Conservation (phyloP, 2,329 filamentous ascomycete genomes). For the Aspergillus latus region DNA sequence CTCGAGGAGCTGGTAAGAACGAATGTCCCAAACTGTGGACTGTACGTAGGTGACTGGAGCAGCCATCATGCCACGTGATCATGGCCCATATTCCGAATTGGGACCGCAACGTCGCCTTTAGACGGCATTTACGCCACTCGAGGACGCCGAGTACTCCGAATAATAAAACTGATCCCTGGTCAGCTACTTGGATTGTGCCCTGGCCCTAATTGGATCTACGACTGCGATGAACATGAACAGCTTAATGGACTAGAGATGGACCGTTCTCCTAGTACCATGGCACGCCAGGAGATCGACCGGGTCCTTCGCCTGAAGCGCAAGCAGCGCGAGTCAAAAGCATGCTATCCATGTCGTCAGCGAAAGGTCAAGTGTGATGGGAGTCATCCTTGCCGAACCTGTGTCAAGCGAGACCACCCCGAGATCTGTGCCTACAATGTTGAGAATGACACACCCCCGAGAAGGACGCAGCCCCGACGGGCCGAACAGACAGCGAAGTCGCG, state of each 20-base stretch:
- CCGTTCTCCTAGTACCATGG: slow-evolving; percentile 2
- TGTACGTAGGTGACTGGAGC: neutral
- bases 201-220: neutral
- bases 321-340: slow-evolving; percentile 32
- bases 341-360: slow-evolving; percentile 37
- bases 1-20: neutral
- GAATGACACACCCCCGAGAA: neutral
- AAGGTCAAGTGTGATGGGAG: slow-evolving; percentile 37
- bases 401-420: slow-evolving; percentile 29
- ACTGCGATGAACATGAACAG: too few species aligned
- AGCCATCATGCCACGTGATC: neutral
- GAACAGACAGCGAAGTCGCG: neutral
- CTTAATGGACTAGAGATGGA: neutral
- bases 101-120: neutral
- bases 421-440: slow-evolving; percentile 28
- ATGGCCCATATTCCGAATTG: neutral
- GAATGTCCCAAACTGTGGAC: too few species aligned
- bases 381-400: slow-evolving; percentile 32
- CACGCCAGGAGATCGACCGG: slow-evolving; percentile 31
- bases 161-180: neutral
- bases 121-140: neutral
- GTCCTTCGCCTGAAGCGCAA: slow-evolving; percentile 30
- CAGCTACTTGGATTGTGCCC: too few species aligned
- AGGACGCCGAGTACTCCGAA: neutral
- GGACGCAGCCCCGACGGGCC: neutral